These are phyloP conservation scores for Keqinozyma sinolaborantium DNA, from an alignment of 1,139 yeast genomes.

Conservation along the genomic window DNA sequence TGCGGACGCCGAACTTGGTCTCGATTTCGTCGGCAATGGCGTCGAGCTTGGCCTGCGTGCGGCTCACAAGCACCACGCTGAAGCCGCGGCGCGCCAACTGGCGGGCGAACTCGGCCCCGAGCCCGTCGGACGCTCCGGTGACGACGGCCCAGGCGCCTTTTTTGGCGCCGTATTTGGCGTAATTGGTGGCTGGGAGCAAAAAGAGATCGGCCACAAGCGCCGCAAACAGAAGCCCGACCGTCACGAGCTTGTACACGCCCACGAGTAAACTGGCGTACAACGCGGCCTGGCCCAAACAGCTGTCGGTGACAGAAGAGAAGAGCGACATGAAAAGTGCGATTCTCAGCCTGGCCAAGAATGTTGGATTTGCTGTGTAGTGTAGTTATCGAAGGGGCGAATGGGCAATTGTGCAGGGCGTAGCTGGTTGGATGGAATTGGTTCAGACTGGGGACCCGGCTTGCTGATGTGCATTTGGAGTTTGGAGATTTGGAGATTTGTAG, in stretches of 20 bases:
- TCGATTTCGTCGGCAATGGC: slow-evolving; percentile 62
- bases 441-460: too few species aligned
- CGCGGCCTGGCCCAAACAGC: slow-evolving; percentile 18
- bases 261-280: slow-evolving; percentile 37
- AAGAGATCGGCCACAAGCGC: slow-evolving; percentile 54
- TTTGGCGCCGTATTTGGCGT: slow-evolving; percentile 64
- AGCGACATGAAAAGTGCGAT: too few species aligned
- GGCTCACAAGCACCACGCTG: slow-evolving; percentile 76
- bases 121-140: slow-evolving; percentile 97
- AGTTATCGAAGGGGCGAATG: too few species aligned
- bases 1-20: slow-evolving; percentile 55
- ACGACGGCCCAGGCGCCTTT: slow-evolving; percentile 80
- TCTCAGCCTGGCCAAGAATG: too few species aligned
- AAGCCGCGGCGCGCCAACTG: slow-evolving; percentile 87
- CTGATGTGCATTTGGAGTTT: too few species aligned
- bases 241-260: slow-evolving; percentile 51
- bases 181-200: slow-evolving; percentile 62
- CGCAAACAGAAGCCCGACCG: slow-evolving; percentile 32
- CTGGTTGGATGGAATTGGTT: too few species aligned
- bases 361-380: too few species aligned
- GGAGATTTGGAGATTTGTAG: too few species aligned
- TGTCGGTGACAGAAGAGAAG: slow-evolving; percentile 14
- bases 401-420: too few species aligned
- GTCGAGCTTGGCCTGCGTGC: slow-evolving; percentile 78
- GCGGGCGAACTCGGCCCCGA: slow-evolving; percentile 85